Evolutionary conservation across 805 yeast genomes (phyloP).

Genomic region (Candida bentonensis): DNA sequence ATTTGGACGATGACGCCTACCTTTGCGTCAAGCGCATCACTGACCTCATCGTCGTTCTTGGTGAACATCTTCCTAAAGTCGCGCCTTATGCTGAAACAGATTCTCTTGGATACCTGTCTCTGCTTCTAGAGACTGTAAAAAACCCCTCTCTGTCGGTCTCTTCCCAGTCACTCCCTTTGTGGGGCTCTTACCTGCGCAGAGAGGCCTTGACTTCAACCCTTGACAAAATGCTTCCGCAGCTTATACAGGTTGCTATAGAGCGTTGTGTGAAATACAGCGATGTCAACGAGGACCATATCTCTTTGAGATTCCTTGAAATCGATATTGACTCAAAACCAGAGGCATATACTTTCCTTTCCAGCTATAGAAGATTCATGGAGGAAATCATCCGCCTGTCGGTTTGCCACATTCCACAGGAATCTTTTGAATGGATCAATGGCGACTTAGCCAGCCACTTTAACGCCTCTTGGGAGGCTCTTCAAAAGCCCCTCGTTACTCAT

Average conservation of each 20-base stretch:
- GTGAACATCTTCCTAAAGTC: conserved; percentile 52
- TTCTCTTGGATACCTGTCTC: conserved; percentile 41
- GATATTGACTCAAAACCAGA: conserved; percentile 88
- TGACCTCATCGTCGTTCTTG: conserved; percentile 79
- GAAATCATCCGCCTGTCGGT: conserved; percentile 82
- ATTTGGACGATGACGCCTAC: conserved; percentile 66
- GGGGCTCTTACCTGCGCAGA: conserved; percentile 77
- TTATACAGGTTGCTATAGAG: conserved; percentile 64
- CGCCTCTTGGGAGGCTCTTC: conserved; percentile 36
- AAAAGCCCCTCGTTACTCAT: conserved; percentile 32
- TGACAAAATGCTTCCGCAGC: conserved; percentile 38
- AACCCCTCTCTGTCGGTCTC: conserved; percentile 82
- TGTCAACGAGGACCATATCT: conserved; percentile 47
- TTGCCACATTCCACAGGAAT: conserved; percentile 72
- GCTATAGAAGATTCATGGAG: conserved; percentile 72
- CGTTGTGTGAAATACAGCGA: conserved; percentile 62
- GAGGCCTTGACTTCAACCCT: conserved; percentile 44
- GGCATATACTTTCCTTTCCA: conserved; percentile 55
- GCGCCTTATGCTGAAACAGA: conserved; percentile 20
- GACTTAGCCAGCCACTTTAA: conserved; percentile 34
- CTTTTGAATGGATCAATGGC: conserved; percentile 68
- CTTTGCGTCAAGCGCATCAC: conserved; percentile 78
- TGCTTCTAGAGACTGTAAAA: conserved; percentile 67
- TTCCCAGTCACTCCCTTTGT: conserved; percentile 80
- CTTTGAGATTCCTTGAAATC: conserved; percentile 55